Base-by-base conservation (phyloP, 2,329 filamentous ascomycete genomes). In the Penicillium expansum region DNA sequence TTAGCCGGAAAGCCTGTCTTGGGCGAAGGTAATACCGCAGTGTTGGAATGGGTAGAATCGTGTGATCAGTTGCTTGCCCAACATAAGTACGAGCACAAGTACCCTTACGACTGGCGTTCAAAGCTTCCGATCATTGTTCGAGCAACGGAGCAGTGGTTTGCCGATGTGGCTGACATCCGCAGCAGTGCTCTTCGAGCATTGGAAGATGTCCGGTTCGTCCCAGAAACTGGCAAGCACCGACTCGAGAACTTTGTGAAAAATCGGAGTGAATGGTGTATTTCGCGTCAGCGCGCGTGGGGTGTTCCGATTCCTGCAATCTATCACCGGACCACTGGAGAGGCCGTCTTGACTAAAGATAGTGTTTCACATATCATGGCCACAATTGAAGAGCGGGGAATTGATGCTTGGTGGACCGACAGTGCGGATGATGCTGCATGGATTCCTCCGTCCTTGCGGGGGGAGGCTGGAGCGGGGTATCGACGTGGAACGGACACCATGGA, bases 111-210 rank as follows among this genome's bases (percentile, higher is more conserved):
- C 75, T 99, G 94, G 94, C 84, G 94, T 52, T 96, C 93, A 0
- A 99, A 97, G 75, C 82, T 89, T 64, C 94, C 94, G 1, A 87
- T 99, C 48, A 91, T 99, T 58, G 85, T 95, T 33, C 81, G 94
- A 62, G 93, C 94, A 4, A 99, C 95, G 0, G 91, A 92, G 37
- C 94, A 99, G 75, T 99, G 94, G 94, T 99, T 99, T 70, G 92
- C 94, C 11, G 91, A 97, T 72, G 91, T 97, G 2, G 91, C 83
- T 14, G 84, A 82, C 49, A 93, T 97, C 73, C 95, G 95, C 66
- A 79, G 84, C 1, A 80, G 84, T 32, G 90, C 92, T 0, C 77
- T 96, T 24, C 74, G 81, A 16, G 84, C 91, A 9, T 78, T 99
- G 11, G 77, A 86, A 0, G 73, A 83, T 37, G 91, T 97, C 24